phyloP scores from a whole-genome alignment of 495 filamentous ascomycete species.

The Chaetomium cochliodes region DNA sequence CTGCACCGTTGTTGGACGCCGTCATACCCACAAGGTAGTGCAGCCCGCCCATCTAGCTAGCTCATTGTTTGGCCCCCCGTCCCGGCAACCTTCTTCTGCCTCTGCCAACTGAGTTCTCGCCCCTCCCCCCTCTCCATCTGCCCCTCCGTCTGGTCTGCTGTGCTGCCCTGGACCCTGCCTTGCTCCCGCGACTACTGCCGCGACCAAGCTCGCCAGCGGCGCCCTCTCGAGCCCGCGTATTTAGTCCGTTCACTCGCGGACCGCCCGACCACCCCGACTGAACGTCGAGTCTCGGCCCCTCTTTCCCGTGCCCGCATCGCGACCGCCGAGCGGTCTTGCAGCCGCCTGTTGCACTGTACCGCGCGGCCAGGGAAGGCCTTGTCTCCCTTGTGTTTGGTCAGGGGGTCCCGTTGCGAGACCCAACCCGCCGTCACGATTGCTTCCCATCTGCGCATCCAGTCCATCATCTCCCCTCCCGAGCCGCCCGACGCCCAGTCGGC shows the following conservation, averaged over 20 bases:
- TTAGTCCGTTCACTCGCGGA: constrained; percentile 23
- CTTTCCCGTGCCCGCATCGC: constrained; percentile 28
- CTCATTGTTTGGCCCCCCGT: background rate
- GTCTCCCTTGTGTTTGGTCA: constrained; percentile 19
- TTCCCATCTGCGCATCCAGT: constrained; percentile 50
- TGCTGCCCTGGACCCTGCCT: constrained; percentile 20
- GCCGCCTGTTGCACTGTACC: constrained; percentile 33
- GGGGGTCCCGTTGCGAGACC: constrained; percentile 38
- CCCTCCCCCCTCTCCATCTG: background rate
- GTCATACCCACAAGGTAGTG: constrained; percentile 27
- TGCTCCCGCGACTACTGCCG: constrained; percentile 9
- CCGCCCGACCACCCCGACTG: constrained; percentile 24
- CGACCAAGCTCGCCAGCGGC: background rate
- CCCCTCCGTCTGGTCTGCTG: constrained; percentile 9
- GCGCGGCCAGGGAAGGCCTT: constrained; percentile 30
- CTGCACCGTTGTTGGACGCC: constrained; percentile 32
- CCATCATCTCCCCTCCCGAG: constrained; percentile 49
- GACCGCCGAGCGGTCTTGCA: constrained; percentile 32
- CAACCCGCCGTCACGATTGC: constrained; percentile 50
- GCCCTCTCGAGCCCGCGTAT: constrained; percentile 16
- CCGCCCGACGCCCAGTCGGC: constrained; percentile 42
- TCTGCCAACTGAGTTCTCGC: constrained; percentile 4
- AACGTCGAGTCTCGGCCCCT: constrained; percentile 26
- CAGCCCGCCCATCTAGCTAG: constrained; percentile 28
- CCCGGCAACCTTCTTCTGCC: constrained; percentile 3